A percentile compares a stretch with the other conserved stretches of the same genome.
Evolutionary conservation across 768 basidiomycete species (phyloP).

Genomic region (Serendipita sp.): DNA sequence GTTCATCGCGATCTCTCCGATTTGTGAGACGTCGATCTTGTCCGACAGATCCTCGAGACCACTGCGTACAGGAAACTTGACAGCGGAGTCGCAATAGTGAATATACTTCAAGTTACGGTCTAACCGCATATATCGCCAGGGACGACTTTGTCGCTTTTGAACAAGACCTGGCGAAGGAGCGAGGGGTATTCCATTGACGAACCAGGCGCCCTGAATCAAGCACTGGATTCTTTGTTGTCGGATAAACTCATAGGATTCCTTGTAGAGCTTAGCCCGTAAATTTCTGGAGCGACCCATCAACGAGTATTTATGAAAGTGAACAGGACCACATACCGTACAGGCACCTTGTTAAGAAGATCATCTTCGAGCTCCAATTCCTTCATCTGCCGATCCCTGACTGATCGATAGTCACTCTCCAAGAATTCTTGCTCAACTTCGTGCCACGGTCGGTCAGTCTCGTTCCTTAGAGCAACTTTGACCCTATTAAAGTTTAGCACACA

Average conservation of each 20-base stretch:
- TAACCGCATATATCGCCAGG: constrained; percentile 79
- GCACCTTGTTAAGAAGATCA: constrained; percentile 69
- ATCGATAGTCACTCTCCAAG: constrained; percentile 64
- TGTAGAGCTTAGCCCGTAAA: constrained; percentile 69
- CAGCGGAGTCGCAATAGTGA: constrained; percentile 70
- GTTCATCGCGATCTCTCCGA: constrained; percentile 65
- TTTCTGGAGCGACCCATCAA: constrained; percentile 32
- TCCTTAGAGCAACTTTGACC: constrained; percentile 57
- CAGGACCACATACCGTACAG: constrained; percentile 47
- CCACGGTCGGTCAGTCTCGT: constrained; percentile 64
- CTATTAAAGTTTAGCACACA: constrained; percentile 22
- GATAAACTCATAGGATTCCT: constrained; percentile 82
- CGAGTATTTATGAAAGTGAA: background rate
- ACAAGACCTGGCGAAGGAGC: constrained; percentile 31
- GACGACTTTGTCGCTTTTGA: constrained; percentile 39
- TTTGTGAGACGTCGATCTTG: constrained; percentile 61
- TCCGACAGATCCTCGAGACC: constrained; percentile 82
- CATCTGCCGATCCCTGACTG: constrained; percentile 79
- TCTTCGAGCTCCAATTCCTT: constrained; percentile 79
- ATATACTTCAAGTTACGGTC: constrained; percentile 54
- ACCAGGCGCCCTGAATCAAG: constrained; percentile 81
- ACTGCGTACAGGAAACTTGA: constrained; percentile 61
- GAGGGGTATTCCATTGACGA: constrained; percentile 58
- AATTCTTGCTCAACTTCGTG: constrained; percentile 72
- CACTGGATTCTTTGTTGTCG: constrained; percentile 79